These are phyloP conservation scores for Blastocystis sp. DNA, from an alignment of 352 stramenopile genomes.

Conservation along the genomic window DNA sequence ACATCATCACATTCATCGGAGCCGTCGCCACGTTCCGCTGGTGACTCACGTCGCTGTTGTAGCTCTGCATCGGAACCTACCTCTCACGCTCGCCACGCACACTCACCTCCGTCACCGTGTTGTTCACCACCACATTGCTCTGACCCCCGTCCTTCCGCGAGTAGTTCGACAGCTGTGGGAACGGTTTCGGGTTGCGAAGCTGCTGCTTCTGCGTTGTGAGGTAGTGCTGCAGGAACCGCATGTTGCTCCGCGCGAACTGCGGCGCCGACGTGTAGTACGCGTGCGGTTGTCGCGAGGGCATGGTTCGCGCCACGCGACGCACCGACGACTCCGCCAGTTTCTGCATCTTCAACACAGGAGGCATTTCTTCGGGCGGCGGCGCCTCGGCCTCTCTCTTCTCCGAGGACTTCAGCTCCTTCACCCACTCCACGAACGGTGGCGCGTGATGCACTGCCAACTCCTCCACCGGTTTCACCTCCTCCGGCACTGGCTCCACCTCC, in stretches of 20 bases:
- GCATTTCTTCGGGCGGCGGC: neutral
- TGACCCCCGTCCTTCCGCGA: neutral
- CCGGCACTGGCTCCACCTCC: neutral
- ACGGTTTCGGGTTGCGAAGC: constrained; percentile 41
- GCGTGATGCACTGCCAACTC: neutral
- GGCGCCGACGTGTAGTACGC: constrained; percentile 23
- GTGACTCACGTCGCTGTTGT: neutral
- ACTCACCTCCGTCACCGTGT: neutral
- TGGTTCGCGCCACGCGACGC: neutral
- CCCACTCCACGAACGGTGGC: neutral
- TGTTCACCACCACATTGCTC: neutral
- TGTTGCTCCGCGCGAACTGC: constrained; percentile 48
- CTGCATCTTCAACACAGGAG: constrained; percentile 42
- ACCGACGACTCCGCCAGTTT: neutral
- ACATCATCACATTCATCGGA: constrained; percentile 41
- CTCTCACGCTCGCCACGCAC: neutral
- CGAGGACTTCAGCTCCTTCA: neutral
- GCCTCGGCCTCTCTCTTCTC: neutral
- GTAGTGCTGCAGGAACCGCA: constrained; percentile 36
- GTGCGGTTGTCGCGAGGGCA: neutral
- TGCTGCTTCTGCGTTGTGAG: constrained; percentile 31
- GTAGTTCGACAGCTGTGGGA: neutral
- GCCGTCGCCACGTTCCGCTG: neutral
- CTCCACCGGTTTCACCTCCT: neutral
- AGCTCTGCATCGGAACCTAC: neutral